Conservation (phyloP, 1,284 basidiomycete genomes). For the Tylopilus orsonianus region DNA sequence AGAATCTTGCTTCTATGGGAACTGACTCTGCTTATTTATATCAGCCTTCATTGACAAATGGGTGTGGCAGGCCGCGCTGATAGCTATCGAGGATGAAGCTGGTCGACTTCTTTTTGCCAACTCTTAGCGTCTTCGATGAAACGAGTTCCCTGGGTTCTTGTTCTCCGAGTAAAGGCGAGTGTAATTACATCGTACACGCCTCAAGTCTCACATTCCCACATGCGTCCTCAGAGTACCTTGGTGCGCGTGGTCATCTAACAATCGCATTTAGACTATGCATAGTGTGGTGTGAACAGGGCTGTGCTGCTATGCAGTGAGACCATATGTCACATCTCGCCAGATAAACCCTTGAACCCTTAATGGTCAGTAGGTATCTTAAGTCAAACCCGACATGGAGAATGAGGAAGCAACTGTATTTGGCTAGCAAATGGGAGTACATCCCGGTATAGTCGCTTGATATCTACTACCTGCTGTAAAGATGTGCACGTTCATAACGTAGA, state of each 20-base stretch:
- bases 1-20: neutral
- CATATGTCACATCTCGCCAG: neutral
- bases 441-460: constrained; percentile 2
- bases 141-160: neutral
- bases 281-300: constrained; percentile 6
- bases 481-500: constrained; percentile 8
- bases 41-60: neutral
- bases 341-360: neutral
- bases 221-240: neutral
- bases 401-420: neutral
- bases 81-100: neutral
- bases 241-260: neutral
- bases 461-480: neutral
- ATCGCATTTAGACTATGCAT: neutral
- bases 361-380: constrained; percentile 11
- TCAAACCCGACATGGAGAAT: constrained; percentile 5
- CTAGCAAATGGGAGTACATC: neutral
- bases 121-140: neutral
- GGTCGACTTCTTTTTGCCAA: neutral
- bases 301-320: neutral
- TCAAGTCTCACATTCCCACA: neutral
- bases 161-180: neutral
- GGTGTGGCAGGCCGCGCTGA: neutral
- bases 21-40: neutral
- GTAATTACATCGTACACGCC: neutral